Base-by-base conservation (phyloP, 306 rosid genomes). In the Casuarina cunninghamiana region DNA sequence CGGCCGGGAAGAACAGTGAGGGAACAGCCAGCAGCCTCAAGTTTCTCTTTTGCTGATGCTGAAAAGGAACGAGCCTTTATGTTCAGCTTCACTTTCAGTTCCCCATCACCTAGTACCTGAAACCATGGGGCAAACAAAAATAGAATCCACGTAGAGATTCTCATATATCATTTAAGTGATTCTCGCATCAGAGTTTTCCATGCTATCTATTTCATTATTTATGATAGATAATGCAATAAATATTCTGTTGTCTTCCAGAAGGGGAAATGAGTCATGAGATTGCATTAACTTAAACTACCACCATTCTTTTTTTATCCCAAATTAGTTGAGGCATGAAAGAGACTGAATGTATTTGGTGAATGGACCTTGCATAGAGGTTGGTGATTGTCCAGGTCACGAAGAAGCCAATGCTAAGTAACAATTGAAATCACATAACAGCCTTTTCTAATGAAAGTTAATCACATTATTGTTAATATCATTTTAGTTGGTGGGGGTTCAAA, bases 61-160 rank as follows among this genome's bases (percentile, higher is more conserved):
- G 98, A 96, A 79, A 91, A 93, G 57, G 99, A 89, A 9, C 96
- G 89, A 6, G 99, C 99, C 84, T 90, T 96, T 68, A 96, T 60
- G 26, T 82, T 86, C 83, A 96, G 76, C 86, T 95, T 95, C 87
- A 90, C 87, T 71, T 85, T 90, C 41, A 95, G 79, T 77, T 91
- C 94, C 53, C 99, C 98, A 48, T 87, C 90, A 21, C 91, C 99
- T 80, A 95, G 87, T 80, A 96, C 84, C 98, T 93, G 86, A 75
- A 87, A 75, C 74, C 80, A 69, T 38, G 55, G 62, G 77, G 60
- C 32, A 53, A 78, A 48, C 54, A 63, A 5, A 10, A 10, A 12
- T 6, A 7, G 17, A 26, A 26, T 5, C 16, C 19, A 32, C 74
- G 17, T 13, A 44, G 48, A 12, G 32, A 48, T 49, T 32, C 43